These are phyloP conservation scores for Colletotrichum sp. DNA, from an alignment of 2,329 filamentous ascomycete genomes.

Conservation along the genomic window DNA sequence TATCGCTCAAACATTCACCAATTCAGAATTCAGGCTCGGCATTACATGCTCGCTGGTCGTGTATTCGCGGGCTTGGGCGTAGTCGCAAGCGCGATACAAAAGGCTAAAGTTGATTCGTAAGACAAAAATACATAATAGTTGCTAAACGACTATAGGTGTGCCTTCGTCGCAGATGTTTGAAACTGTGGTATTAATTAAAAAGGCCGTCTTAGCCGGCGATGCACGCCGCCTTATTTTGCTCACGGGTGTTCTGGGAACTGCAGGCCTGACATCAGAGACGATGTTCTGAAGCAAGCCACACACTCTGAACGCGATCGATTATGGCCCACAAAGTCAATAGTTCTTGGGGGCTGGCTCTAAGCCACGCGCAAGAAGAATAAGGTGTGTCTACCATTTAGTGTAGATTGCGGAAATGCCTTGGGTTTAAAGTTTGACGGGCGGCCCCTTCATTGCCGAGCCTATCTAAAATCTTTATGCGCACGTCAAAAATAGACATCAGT, in stretches of 20 bases:
- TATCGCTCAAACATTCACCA: neutral
- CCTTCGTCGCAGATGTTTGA: neutral
- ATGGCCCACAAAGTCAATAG: neutral
- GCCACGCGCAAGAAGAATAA: neutral
- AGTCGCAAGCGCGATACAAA: neutral
- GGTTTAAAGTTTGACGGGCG: neutral
- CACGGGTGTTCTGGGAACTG: neutral
- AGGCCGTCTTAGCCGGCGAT: neutral
- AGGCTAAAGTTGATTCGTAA: neutral
- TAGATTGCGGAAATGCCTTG: neutral
- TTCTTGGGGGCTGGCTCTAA: neutral
- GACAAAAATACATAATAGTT: neutral
- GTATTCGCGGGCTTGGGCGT: neutral
- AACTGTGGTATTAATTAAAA: neutral
- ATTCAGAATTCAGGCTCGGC: neutral
- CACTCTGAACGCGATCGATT: neutral
- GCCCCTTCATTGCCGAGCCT: neutral
- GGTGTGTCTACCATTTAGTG: neutral
- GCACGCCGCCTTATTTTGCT: neutral
- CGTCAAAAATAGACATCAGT: neutral
- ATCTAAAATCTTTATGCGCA: neutral
- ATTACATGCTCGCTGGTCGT: neutral
- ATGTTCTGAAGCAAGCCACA: neutral
- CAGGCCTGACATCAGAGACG: neutral
- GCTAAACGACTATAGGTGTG: neutral